Evolutionary conservation across 495 filamentous ascomycete species (phyloP).

Genomic region (Podospora didyma): DNA sequence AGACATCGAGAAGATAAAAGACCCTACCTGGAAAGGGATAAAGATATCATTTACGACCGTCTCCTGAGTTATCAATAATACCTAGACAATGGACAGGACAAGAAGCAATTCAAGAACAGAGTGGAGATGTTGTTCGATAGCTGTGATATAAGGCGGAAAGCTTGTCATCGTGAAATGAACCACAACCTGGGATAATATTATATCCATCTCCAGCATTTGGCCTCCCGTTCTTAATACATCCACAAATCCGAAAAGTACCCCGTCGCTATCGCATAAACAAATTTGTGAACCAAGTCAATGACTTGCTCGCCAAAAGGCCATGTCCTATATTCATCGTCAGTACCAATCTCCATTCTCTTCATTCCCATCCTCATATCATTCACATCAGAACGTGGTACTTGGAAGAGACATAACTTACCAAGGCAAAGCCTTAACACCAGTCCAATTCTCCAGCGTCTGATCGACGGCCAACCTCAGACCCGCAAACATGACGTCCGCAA

Average conservation of each 20-base stretch:
- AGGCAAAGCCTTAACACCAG: slow-evolving; percentile 19
- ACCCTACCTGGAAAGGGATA: no score
- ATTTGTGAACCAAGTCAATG: slow-evolving; percentile 31
- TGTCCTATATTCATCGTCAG: slow-evolving; percentile 14
- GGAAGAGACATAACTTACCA: slow-evolving; percentile 13
- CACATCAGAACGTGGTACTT: neutral
- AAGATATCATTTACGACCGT: no score
- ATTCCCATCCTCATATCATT: no score
- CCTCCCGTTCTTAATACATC: slow-evolving; percentile 11
- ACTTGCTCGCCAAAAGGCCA: slow-evolving; percentile 29
- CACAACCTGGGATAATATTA: no score
- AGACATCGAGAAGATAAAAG: no score
- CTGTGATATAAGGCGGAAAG: no score
- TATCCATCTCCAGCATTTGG: no score
- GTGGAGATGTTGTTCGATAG: no score
- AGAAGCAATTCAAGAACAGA: no score
- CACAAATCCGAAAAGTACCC: slow-evolving; percentile 25
- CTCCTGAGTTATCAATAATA: no score
- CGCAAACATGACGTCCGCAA: slow-evolving; percentile 29
- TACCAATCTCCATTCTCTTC: neutral
- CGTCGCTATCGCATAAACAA: slow-evolving; percentile 24
- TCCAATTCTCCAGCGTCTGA: slow-evolving; percentile 30
- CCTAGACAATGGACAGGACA: no score
- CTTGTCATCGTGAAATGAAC: no score
- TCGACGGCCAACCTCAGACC: slow-evolving; percentile 26